phyloP scores from a whole-genome alignment of 1,139 yeast species.

The Hansenula lynferdii region DNA sequence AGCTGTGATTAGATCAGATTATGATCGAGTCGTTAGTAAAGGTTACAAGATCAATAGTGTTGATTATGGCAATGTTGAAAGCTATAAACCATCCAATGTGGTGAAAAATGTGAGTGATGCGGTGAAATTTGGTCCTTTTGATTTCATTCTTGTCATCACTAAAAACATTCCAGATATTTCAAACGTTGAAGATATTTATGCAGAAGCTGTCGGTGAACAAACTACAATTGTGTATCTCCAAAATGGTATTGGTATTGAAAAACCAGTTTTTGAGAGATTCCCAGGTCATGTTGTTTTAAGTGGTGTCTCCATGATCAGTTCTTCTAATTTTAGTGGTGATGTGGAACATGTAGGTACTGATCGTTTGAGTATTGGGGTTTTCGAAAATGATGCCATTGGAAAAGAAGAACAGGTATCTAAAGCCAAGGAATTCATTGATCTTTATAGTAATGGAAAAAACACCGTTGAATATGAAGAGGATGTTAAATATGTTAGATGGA shows the following conservation, averaged over 20 bases:
- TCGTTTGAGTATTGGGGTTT: constrained; percentile 49
- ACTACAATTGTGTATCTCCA: constrained; percentile 62
- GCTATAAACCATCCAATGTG: constrained; percentile 48
- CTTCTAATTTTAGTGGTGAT: constrained; percentile 50
- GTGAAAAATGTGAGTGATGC: constrained; percentile 41
- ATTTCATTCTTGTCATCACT: constrained; percentile 62
- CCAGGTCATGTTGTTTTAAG: constrained; percentile 58
- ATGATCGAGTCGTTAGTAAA: constrained; percentile 40
- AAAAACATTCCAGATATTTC: constrained; percentile 71
- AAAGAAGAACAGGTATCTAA: constrained; percentile 30
- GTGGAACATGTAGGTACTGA: constrained; percentile 52
- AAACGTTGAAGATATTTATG: constrained; percentile 53
- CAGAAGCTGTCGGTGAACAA: constrained; percentile 45
- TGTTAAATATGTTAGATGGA: constrained; percentile 60
- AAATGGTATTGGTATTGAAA: constrained; percentile 74
- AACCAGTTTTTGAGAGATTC: constrained; percentile 48
- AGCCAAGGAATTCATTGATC: constrained; percentile 38
- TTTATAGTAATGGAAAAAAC: constrained; percentile 46
- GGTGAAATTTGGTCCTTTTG: constrained; percentile 45
- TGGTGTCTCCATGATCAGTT: constrained; percentile 67
- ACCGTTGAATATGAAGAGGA: constrained; percentile 39
- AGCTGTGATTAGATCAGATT: constrained; percentile 58
- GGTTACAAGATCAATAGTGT: constrained; percentile 61
- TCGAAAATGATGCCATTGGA: constrained; percentile 27
- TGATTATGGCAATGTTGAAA: constrained; percentile 50